These are phyloP conservation scores for Globisporangium parvum DNA, from an alignment of 352 stramenopile genomes.

Conservation along the genomic window DNA sequence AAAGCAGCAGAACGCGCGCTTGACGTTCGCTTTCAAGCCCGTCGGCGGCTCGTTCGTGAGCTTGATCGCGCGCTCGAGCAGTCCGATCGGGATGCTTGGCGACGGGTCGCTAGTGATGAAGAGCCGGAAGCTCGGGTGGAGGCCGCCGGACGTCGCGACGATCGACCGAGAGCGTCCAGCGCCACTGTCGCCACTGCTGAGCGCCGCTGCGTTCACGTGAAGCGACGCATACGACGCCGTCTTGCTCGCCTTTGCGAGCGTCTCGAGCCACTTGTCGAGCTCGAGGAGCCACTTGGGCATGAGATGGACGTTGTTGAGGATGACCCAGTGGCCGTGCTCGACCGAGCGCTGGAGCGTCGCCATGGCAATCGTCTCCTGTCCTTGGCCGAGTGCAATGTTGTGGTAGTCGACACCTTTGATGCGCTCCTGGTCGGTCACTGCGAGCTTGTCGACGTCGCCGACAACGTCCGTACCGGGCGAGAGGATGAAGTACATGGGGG, in stretches of 20 bases:
- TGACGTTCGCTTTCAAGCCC: slow-evolving; percentile 87
- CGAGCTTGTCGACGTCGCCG: slow-evolving; percentile 93
- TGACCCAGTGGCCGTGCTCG: slow-evolving; percentile 93
- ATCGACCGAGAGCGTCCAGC: slow-evolving; percentile 19
- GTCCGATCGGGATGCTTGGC: slow-evolving; percentile 75
- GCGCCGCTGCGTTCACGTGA: slow-evolving; percentile 14
- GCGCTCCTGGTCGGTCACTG: slow-evolving; percentile 86
- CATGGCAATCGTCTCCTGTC: slow-evolving; percentile 91
- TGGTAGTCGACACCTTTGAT: slow-evolving; percentile 95
- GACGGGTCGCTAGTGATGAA: slow-evolving; percentile 90
- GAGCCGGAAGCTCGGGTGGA: slow-evolving; percentile 80
- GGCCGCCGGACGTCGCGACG: slow-evolving; percentile 18
- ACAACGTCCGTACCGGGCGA: slow-evolving; percentile 96
- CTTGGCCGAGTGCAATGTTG: slow-evolving; percentile 93
- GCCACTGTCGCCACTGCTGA: neutral
- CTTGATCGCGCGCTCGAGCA: slow-evolving; percentile 88
- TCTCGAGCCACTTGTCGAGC: slow-evolving; percentile 91
- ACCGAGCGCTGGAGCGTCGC: slow-evolving; percentile 76
- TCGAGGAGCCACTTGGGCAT: slow-evolving; percentile 93
- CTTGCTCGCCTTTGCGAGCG: slow-evolving; percentile 54
- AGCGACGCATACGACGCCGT: slow-evolving; percentile 40
- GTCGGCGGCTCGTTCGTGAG: slow-evolving; percentile 85
- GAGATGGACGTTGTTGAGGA: slow-evolving; percentile 93
- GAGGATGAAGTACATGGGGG: slow-evolving; percentile 97
- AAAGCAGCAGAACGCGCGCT: slow-evolving; percentile 80